phyloP scores from a whole-genome alignment of 495 filamentous ascomycete species.

The Cercophora newfieldiana region DNA sequence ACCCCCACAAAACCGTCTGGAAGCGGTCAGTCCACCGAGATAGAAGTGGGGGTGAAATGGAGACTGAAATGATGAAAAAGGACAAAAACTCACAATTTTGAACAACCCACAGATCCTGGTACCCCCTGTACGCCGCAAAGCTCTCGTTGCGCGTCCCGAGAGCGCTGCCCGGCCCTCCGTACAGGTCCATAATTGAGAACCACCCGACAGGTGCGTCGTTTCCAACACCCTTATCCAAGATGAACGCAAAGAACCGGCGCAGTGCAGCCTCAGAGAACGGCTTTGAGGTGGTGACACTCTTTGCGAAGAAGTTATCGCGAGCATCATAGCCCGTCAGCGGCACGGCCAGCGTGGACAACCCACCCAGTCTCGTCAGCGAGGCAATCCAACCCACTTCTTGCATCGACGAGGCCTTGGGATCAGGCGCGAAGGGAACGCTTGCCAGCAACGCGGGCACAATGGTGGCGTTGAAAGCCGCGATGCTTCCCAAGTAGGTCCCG shows the following conservation, averaged over 20 bases:
- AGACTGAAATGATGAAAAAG: not conserved
- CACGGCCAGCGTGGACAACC: conserved; percentile 1
- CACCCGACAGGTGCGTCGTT: conserved; percentile 12
- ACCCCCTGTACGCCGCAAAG: conserved; percentile 21
- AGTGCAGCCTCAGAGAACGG: conserved; percentile 12
- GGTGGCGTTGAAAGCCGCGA: conserved; percentile 12
- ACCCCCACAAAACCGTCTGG: no score
- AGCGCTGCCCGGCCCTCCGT: conserved; percentile 22
- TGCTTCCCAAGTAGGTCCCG: conserved; percentile 18
- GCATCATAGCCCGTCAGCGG: conserved; percentile 14
- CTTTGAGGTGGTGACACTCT: conserved; percentile 17
- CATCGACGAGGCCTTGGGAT: not conserved
- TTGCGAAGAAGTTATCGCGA: conserved; percentile 25
- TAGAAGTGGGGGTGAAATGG: no score
- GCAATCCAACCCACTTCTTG: conserved; percentile 15
- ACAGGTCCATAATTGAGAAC: conserved; percentile 24
- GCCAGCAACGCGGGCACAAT: conserved; percentile 16
- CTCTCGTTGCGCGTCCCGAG: conserved; percentile 11
- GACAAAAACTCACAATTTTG: conserved; percentile 20
- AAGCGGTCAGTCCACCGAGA: no score
- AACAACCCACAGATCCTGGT: conserved; percentile 22
- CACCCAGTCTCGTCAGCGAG: conserved; percentile 14
- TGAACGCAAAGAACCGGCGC: conserved; percentile 11
- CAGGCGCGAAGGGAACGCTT: not conserved
- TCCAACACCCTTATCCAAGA: not conserved